phyloP scores from a whole-genome alignment of 2,329 filamentous ascomycete genomes.

The Bipolaris zeicola region DNA sequence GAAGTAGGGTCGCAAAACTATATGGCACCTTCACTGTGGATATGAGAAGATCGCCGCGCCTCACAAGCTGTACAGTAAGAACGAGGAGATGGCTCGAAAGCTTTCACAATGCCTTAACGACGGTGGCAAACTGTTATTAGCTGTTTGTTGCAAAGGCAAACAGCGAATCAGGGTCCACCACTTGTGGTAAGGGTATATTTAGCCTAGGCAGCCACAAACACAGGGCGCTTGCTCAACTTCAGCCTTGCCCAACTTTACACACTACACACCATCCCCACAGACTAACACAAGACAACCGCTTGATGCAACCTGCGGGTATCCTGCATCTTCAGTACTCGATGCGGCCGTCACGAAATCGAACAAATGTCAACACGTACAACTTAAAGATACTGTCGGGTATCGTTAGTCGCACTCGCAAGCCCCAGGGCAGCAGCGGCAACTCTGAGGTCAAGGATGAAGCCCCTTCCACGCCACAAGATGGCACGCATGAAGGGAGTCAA shows the following conservation, averaged over 20 bases:
- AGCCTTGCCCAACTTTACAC: neutral
- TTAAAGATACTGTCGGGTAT: constrained; percentile 1
- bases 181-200: constrained; percentile 1
- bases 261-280: neutral
- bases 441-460: neutral
- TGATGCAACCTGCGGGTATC: neutral
- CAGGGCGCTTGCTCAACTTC: neutral
- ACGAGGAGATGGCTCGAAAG: neutral
- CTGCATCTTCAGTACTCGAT: neutral
- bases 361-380: constrained; percentile 4
- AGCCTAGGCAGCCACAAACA: constrained; percentile 3
- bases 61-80: neutral
- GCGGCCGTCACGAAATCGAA: neutral
- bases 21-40: neutral
- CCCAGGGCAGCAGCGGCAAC: neutral
- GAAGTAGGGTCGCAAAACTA: neutral
- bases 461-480: neutral
- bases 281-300: neutral
- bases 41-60: neutral
- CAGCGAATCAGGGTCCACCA: constrained; percentile 2
- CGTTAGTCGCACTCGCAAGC: neutral
- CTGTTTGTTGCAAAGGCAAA: neutral
- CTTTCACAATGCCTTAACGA: neutral
- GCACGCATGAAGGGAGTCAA: neutral
- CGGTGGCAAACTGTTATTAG: neutral